Evolutionary conservation across 805 yeast species (phyloP), one percentile per base, ranked within the genome.

Genomic region (Wickerhamiella allomyrinae): DNA sequence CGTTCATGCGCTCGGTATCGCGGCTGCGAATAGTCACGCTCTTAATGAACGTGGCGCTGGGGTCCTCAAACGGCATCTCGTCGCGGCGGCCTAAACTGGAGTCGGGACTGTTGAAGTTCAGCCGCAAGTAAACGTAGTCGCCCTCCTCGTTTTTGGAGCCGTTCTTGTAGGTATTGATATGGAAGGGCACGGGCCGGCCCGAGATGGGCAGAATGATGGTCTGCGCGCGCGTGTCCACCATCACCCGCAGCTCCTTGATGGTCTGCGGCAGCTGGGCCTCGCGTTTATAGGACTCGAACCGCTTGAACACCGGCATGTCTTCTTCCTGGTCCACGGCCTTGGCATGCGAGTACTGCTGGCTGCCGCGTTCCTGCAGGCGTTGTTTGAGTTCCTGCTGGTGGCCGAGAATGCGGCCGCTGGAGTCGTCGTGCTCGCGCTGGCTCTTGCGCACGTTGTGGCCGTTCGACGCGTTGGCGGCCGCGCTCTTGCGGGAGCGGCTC

Each of bases 161-260:
- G 57, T 84, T 87, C 56, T 87, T 89, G 65, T 82, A 87, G 3
- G 96, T 70, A 59, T 85, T 85, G 57, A 89, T 86, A 60, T 89
- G 98, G 69, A 91, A 89, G 20, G 98, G 98, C 41, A 91, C 97
- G 1, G 97, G 96, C 55, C 97, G 73, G 48, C 98, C 98, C 55
- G 79, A 74, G 45, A 89, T 80, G 40, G 98, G 98, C 45, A 89
- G 66, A 46, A 89, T 74, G 43, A 89, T 80, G 1, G 96, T 82
- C 62, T 87, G 95, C 44, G 81, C 73, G 55, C 82, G 84, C 58
- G 75, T 70, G 59, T 89, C 98, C 44, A 91, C 86, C 58, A 80
- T 87, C 46, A 89, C 76, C 57, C 77, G 77, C 59, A 91, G 68
- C 58, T 87, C 95, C 54, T 78, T 75, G 15, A 86, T 93, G 52